Percentiles rank a stretch among this genome's conserved stretches.
phyloP scores from a whole-genome alignment of 2,329 filamentous ascomycete species.

The Dactylellina sp. region DNA sequence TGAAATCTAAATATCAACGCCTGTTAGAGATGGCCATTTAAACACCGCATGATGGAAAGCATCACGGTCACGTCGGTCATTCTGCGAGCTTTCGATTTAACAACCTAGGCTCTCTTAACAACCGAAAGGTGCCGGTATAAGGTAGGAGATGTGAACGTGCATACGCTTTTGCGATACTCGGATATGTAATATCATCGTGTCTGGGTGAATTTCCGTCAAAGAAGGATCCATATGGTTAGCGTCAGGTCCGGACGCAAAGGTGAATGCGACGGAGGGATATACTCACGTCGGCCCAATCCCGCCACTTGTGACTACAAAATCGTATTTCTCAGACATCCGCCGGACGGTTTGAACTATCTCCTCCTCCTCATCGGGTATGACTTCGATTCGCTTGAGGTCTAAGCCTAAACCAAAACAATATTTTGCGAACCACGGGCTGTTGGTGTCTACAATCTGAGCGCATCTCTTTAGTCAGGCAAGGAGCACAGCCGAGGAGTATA shows the following conservation, averaged over 20 bases:
- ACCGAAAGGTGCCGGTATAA: background rate
- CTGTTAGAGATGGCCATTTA: conserved; percentile 9
- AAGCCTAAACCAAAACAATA: conserved; percentile 75
- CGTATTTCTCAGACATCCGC: conserved; percentile 88
- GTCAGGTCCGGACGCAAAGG: too few species aligned
- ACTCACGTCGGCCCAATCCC: conserved; percentile 93
- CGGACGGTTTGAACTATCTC: conserved; percentile 89
- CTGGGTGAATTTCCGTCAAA: conserved; percentile 66
- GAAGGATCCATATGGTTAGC: too few species aligned
- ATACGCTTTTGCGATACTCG: conserved; percentile 88
- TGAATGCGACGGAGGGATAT: conserved; percentile 16
- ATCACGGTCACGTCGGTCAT: background rate
- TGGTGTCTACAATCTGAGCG: conserved; percentile 67
- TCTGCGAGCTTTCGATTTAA: background rate
- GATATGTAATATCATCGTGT: conserved; percentile 97
- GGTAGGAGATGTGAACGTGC: background rate
- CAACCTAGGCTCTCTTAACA: background rate
- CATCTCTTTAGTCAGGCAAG: too few species aligned
- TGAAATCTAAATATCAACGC: conserved; percentile 64
- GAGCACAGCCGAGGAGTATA: background rate
- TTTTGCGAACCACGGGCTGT: conserved; percentile 74
- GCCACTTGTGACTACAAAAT: conserved; percentile 94
- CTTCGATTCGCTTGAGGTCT: conserved; percentile 85
- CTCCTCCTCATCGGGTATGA: conserved; percentile 89
- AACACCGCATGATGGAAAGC: too few species aligned